phyloP scores from a whole-genome alignment of 768 basidiomycete genomes.

The Phaffia australis region DNA sequence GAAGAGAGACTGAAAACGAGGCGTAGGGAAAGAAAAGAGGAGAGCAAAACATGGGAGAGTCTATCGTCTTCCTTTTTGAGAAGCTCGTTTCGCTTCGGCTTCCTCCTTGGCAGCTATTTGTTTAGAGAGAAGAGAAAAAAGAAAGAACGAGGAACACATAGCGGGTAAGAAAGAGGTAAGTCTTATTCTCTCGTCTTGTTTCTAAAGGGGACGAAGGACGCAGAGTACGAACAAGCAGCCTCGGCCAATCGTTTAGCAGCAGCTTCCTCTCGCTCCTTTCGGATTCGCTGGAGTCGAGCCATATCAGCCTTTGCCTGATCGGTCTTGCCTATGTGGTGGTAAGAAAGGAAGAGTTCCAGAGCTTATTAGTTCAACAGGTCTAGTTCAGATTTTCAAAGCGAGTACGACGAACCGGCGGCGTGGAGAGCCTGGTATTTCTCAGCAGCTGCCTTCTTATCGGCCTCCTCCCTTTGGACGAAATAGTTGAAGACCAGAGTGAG shows the following conservation, averaged over 20 bases:
- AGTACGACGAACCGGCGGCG: slow-evolving; percentile 33
- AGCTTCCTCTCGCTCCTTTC: slow-evolving; percentile 75
- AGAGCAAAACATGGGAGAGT: not conserved
- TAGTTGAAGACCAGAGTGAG: slow-evolving; percentile 24
- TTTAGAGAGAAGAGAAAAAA: not conserved
- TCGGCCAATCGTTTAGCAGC: slow-evolving; percentile 81
- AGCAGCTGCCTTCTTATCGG: slow-evolving; percentile 81
- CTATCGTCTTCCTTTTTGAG: slow-evolving; percentile 21
- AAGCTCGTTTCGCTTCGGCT: slow-evolving; percentile 22
- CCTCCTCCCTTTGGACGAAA: slow-evolving; percentile 55
- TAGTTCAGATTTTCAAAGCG: slow-evolving; percentile 15
- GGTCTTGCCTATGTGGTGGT: slow-evolving; percentile 67
- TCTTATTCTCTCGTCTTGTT: no score
- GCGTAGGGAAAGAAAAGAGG: not conserved
- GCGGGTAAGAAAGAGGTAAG: no score
- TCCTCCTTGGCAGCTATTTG: slow-evolving; percentile 12
- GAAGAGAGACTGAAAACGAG: no score
- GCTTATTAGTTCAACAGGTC: slow-evolving; percentile 16
- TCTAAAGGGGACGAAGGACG: slow-evolving; percentile 43
- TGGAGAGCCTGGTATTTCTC: slow-evolving; percentile 80
- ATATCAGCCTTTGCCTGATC: slow-evolving; percentile 82
- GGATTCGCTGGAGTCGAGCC: slow-evolving; percentile 71
- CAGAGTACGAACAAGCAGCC: slow-evolving; percentile 39
- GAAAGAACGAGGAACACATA: not conserved
- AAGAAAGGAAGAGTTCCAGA: slow-evolving; percentile 36